Conservation (phyloP, 306 rosid genomes). For the Trifolium fragiferum region DNA sequence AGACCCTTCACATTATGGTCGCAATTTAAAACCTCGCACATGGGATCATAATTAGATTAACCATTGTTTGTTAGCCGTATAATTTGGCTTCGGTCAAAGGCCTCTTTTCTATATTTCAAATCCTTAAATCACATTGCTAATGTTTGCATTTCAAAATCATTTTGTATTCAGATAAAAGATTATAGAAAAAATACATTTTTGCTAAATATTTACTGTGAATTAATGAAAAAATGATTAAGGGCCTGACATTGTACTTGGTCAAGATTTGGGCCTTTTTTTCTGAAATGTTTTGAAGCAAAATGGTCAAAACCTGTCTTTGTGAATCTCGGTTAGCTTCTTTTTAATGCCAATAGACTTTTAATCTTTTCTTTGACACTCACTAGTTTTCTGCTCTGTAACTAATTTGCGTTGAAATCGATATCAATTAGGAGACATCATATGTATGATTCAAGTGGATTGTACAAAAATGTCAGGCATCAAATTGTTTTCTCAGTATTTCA, state of each 20-base stretch:
- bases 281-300: slow-evolving; percentile 19
- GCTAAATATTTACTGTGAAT: not conserved
- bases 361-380: slow-evolving; percentile 12
- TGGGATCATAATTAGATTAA: not conserved
- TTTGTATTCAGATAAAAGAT: too few relatives aligned
- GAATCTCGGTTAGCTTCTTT: not conserved
- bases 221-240: not conserved
- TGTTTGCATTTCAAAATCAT: not conserved
- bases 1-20: not conserved
- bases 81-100: not conserved
- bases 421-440: slow-evolving; percentile 6
- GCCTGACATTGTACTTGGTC: not conserved
- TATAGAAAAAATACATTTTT: too few relatives aligned
- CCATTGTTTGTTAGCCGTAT: not conserved
- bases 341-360: slow-evolving; percentile 13
- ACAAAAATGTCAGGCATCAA: too few relatives aligned
- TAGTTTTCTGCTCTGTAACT: slow-evolving; percentile 17
- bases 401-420: slow-evolving; percentile 15
- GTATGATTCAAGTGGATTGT: slow-evolving; percentile 6
- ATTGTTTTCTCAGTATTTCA: too few relatives aligned
- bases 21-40: not conserved
- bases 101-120: not conserved
- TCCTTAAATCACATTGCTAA: not conserved
- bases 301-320: slow-evolving; percentile 20
- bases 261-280: slow-evolving; percentile 19